These are phyloP conservation scores for Phytophthora pinifolia DNA, from an alignment of 352 stramenopile species.

Conservation along the genomic window DNA sequence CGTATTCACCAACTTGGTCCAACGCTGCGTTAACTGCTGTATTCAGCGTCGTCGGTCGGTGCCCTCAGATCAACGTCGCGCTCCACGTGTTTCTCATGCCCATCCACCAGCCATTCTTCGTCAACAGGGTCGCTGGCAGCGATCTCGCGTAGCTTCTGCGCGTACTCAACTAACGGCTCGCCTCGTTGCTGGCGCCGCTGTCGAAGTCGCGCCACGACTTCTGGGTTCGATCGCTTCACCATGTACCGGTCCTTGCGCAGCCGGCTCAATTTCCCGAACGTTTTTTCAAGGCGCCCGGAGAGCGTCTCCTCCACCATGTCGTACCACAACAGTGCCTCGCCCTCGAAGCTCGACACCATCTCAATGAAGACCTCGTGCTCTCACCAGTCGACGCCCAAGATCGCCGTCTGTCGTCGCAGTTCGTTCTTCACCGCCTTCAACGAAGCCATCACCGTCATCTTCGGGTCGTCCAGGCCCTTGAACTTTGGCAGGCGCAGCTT, in stretches of 20 bases:
- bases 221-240: slow-evolving; percentile 2
- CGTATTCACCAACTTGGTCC: slow-evolving; percentile 2
- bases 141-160: slow-evolving; percentile 5
- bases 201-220: not conserved
- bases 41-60: not conserved
- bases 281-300: not conserved
- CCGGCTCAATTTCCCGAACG: slow-evolving; percentile 1
- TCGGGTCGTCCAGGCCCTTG: not conserved
- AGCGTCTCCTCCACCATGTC: slow-evolving; percentile 1
- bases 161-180: not conserved
- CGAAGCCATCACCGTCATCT: not conserved
- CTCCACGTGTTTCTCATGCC: slow-evolving; percentile 1
- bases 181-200: slow-evolving; percentile 1
- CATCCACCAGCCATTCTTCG: not conserved
- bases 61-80: not conserved
- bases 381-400: not conserved
- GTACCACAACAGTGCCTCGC: slow-evolving; percentile 3
- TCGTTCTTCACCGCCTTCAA: slow-evolving; percentile 5
- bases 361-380: slow-evolving; percentile 4
- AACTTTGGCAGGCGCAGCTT: not conserved
- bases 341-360: slow-evolving; percentile 6
- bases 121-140: not conserved
- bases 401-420: not conserved
- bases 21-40: not conserved
- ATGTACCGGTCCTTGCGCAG: slow-evolving; percentile 5